Base-by-base conservation (phyloP, 495 filamentous ascomycete species). In the Trichoderma erinaceum region DNA sequence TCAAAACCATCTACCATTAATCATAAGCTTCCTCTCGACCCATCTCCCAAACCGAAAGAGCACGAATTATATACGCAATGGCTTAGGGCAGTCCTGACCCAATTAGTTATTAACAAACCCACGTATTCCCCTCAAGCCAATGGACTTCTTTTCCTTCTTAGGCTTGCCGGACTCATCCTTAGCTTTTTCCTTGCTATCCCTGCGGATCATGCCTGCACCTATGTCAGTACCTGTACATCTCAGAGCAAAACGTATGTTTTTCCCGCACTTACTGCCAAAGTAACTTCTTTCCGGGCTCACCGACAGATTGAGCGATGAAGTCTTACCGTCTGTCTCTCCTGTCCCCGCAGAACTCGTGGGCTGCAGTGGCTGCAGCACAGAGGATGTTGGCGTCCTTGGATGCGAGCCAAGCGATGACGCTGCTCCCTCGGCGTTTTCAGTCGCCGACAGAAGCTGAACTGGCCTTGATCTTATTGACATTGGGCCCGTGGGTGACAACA, bases 91-190 rank as follows among this genome's bases (percentile, higher is more conserved):
- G n/a, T 18, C 15, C 44, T 16, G 44, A 4, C 44, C 15, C 48
- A 23, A 21, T 25, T 61, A 61, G 56, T 25, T 66, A 23, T 25
- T 46, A 23, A 84, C 82, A 71, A 86, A 85, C 27, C 80, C 79
- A 41, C 85, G 74, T 65, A 87, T 84, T 41, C 83, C 82, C 27
- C 79, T 78, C 16, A 87, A 70, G 6, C 81, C 84, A 21, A 74
- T 72, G 13, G 75, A 72, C 72, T 84, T 86, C 75, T 85, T 87
- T 18, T 80, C 80, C 69, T 84, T 82, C 66, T 84, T 84, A 44
- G 41, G 27, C 27, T 32, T 46, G 27, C 41, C 48, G 5, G 44
- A 61, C 38, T 68, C 67, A 15, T 81, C 80, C 0, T 75, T 73
- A 69, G 82, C 81, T 67, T 77, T 79, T 4, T 81, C 76, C 65